These are phyloP conservation scores for Kazachstania viticola DNA, from an alignment of 805 yeast genomes.

Conservation along the genomic window DNA sequence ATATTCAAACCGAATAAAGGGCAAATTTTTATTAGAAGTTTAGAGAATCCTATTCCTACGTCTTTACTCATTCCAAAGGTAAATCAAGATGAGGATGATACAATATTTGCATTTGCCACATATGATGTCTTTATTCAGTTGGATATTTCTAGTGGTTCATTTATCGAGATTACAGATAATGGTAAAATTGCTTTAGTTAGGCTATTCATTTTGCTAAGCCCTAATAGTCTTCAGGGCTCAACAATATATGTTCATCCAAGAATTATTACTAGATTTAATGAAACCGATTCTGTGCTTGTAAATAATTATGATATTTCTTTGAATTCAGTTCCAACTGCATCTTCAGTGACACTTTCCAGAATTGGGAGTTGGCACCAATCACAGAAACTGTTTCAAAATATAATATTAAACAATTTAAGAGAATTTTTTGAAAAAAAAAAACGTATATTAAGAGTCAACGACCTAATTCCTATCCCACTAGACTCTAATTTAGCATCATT, in stretches of 20 bases:
- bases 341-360: conserved; percentile 16
- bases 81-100: conserved; percentile 13
- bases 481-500: conserved; percentile 31
- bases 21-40: conserved; percentile 4
- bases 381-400: conserved; percentile 19
- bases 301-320: conserved; percentile 3
- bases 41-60: conserved; percentile 8
- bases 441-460: conserved; percentile 53
- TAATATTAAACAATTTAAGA: conserved; percentile 46
- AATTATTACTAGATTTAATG: conserved; percentile 11
- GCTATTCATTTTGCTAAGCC: conserved; percentile 15
- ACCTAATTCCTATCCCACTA: conserved; percentile 64
- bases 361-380: conserved; percentile 20
- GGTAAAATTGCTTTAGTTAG: conserved; percentile 6
- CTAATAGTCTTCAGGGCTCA: conserved; percentile 9
- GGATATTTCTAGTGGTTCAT: conserved; percentile 17
- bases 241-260: conserved; percentile 18
- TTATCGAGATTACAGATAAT: conserved; percentile 6
- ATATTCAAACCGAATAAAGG: not conserved
- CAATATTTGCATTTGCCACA: conserved; percentile 18
- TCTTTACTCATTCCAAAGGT: conserved; percentile 9
- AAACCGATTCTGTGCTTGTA: conserved; percentile 3
- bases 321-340: conserved; percentile 11
- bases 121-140: conserved; percentile 8
- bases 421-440: conserved; percentile 44